Conservation (phyloP, 2,329 filamentous ascomycete genomes). For the Ambrosiella xylebori region DNA sequence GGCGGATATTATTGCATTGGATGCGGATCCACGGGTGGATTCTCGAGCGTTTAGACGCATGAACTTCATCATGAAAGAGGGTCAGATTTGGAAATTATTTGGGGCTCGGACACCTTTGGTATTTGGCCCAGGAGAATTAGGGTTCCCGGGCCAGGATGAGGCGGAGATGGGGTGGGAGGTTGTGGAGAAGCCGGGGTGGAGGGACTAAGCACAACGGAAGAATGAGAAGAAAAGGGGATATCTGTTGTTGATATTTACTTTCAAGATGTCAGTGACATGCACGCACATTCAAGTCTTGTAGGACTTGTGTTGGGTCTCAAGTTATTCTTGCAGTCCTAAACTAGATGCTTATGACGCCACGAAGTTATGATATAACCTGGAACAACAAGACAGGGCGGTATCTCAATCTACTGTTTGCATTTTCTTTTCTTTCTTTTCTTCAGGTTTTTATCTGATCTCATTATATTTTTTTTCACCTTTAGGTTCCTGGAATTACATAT, state of each 20-base stretch:
- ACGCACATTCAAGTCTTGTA: too few relatives aligned
- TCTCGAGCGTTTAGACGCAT: constrained; percentile 27
- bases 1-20: constrained; percentile 35
- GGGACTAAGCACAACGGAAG: not conserved
- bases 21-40: constrained; percentile 26
- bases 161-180: constrained; percentile 13
- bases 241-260: too few relatives aligned
- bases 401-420: not conserved
- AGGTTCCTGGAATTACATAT: not conserved
- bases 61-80: constrained; percentile 41
- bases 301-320: too few relatives aligned
- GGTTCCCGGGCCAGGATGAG: not conserved
- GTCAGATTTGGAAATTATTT: constrained; percentile 28
- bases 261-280: too few relatives aligned
- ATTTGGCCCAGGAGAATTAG: not conserved
- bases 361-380: too few relatives aligned
- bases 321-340: too few relatives aligned
- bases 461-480: not conserved
- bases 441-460: not conserved
- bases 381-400: too few relatives aligned
- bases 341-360: too few relatives aligned
- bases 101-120: constrained; percentile 14
- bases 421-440: not conserved
- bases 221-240: not conserved
- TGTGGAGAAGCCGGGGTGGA: constrained; percentile 11